phyloP scores from a whole-genome alignment of 1,284 basidiomycete species.

The Ceratobasidium sp. region DNA sequence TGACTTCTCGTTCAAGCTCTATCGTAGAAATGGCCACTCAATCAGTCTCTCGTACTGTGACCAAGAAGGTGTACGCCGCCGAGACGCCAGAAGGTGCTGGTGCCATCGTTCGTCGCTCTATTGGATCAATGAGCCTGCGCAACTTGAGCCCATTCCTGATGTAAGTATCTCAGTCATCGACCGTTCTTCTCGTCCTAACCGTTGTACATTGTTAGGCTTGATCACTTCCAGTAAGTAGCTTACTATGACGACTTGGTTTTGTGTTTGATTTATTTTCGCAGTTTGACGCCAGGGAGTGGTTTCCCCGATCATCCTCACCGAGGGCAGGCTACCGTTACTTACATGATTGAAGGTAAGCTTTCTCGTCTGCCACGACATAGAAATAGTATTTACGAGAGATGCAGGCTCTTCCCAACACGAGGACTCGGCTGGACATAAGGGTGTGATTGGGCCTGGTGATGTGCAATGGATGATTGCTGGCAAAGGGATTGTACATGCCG shows the following conservation, averaged over 20 bases:
- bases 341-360: conserved; percentile 82
- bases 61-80: conserved; percentile 80
- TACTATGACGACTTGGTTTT: conserved; percentile 66
- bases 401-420: conserved; percentile 80
- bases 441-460: conserved; percentile 80
- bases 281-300: conserved; percentile 64
- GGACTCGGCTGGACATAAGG: conserved; percentile 89
- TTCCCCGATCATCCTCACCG: conserved; percentile 87
- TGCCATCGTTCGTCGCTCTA: conserved; percentile 89
- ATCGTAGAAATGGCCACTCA: conserved; percentile 23
- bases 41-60: conserved; percentile 72
- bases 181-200: not conserved
- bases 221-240: conserved; percentile 76
- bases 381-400: not conserved
- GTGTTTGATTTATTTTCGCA: conserved; percentile 53
- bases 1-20: not conserved
- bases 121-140: conserved; percentile 80
- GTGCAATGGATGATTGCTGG: conserved; percentile 97
- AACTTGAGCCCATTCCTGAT: conserved; percentile 94
- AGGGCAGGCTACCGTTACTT: conserved; percentile 90
- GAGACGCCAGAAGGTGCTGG: conserved; percentile 93
- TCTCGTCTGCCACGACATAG: not conserved
- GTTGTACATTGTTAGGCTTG: conserved; percentile 59
- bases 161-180: conserved; percentile 55
- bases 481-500: conserved; percentile 75